Conservation (phyloP, 768 basidiomycete species). For the Cystoderma amianthinum region DNA sequence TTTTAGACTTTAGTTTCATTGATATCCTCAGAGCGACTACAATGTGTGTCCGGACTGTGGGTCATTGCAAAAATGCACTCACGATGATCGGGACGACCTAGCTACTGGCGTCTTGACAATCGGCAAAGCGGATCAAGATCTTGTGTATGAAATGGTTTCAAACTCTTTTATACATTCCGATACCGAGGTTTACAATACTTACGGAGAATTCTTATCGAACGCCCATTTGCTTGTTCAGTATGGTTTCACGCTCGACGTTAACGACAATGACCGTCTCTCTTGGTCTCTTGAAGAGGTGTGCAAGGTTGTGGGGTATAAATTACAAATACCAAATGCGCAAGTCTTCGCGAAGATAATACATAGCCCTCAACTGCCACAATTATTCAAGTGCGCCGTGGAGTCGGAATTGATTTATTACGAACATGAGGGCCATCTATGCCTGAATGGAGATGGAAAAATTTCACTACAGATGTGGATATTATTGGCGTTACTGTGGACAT, state of each 20-base stretch:
- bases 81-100: constrained; percentile 31
- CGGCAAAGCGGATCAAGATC: constrained; percentile 16
- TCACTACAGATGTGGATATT: constrained; percentile 45
- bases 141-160: constrained; percentile 63
- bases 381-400: no score
- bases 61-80: constrained; percentile 57
- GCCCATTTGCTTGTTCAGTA: constrained; percentile 62
- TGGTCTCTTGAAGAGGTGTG: constrained; percentile 18
- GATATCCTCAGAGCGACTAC: constrained; percentile 51
- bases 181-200: constrained; percentile 71
- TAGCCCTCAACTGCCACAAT: no score
- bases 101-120: constrained; percentile 1
- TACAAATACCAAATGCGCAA: no score
- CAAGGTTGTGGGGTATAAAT: constrained; percentile 1
- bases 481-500: constrained; percentile 4
- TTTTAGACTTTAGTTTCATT: constrained; percentile 4
- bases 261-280: constrained; percentile 55
- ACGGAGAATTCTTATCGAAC: constrained; percentile 60
- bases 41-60: constrained; percentile 72
- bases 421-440: constrained; percentile 13
- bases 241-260: constrained; percentile 70
- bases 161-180: constrained; percentile 40
- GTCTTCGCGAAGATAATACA: no score
- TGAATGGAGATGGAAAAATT: constrained; percentile 46
- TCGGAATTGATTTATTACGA: constrained; percentile 6